Base-by-base conservation (phyloP, 2,329 filamentous ascomycete species). In the Epichloe scottii region DNA sequence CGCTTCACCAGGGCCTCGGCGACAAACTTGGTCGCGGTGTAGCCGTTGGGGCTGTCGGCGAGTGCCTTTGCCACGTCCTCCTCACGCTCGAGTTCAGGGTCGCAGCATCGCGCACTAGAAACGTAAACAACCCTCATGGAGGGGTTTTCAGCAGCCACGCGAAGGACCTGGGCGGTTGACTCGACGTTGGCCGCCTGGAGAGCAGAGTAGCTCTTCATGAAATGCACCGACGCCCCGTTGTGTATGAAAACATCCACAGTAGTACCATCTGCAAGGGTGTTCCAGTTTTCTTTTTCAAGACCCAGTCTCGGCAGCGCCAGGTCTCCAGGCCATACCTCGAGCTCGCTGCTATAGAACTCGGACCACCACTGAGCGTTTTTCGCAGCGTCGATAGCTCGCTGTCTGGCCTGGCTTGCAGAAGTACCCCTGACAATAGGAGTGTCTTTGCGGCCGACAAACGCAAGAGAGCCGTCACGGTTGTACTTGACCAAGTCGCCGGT, bases 11-110 rank as follows among this genome's bases (percentile, higher is more conserved):
- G 21, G 1, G 53, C 52, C 30, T 59, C 56, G 2, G 57, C 45
- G 7, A 59, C 56, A 39, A 58, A 58, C 44, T 59, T 59, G 2
- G 56, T 57, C 47, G 57, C 54, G 43, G 46, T 54, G 37, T 59
- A 59, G 1, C 55, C 56, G 37, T 52, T 39, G 14, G 48, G 12
- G 2, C 12, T 37, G 15, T 37, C 35, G 35, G 35, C 46, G 7
- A 53, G 15, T 4, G 44, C 47, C 23, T 21, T 53, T 11, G 51
- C 51, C 6, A 50, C 47, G 14, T 50, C 47, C 11, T 53, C 47
- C 4, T 53, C 51, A 5, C 4, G 6, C 12, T 53, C 51, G 14
- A 46, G 41, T 15, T 26, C 14, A 3, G 47, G 35, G n/a, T 30
- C 30, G 19, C 47, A 23, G 6, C 51, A 37, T 37, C 35, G 48